Percentiles rank a stretch among this genome's conserved stretches.
These are phyloP conservation scores for Entonaema liquescens DNA, from an alignment of 495 filamentous ascomycete genomes.

Conservation along the genomic window DNA sequence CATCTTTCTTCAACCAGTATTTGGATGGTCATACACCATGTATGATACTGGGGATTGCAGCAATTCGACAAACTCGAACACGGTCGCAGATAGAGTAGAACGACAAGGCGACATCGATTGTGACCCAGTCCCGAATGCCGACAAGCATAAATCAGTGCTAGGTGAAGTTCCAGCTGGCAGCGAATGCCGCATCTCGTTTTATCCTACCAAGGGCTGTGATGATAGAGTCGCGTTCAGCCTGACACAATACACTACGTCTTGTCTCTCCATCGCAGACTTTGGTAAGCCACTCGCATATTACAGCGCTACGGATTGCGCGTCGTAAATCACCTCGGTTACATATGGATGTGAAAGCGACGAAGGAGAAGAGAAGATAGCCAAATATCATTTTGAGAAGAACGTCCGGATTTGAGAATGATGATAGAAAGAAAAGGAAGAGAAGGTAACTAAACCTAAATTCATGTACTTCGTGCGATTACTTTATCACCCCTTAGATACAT, in stretches of 20 bases:
- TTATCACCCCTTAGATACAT: too few species aligned
- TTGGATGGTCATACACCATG: conserved; percentile 29
- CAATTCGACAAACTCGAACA: conserved; percentile 15
- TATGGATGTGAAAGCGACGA: not conserved
- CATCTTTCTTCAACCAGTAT: conserved; percentile 8
- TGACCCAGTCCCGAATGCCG: conserved; percentile 15
- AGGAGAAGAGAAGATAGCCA: not conserved
- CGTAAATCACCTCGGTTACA: too few species aligned
- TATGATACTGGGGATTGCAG: conserved; percentile 13
- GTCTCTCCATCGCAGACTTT: conserved; percentile 23
- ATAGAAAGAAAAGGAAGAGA: not conserved
- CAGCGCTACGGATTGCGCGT: conserved; percentile 11
- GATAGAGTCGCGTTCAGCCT: conserved; percentile 15
- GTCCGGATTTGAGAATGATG: not conserved
- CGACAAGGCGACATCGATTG: conserved; percentile 12
- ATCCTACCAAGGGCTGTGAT: conserved; percentile 13
- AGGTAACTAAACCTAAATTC: not conserved
- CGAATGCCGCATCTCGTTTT: conserved; percentile 23
- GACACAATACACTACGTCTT: conserved; percentile 24
- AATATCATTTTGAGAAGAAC: not conserved
- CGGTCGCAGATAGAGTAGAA: conserved; percentile 14
- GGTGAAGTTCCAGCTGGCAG: conserved; percentile 16
- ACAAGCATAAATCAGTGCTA: conserved; percentile 18
- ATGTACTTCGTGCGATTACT: not conserved
- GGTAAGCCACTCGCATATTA: conserved; percentile 17